Base-by-base conservation (phyloP, 208 protist species). In the Acanthamoeba pearcei region DNA sequence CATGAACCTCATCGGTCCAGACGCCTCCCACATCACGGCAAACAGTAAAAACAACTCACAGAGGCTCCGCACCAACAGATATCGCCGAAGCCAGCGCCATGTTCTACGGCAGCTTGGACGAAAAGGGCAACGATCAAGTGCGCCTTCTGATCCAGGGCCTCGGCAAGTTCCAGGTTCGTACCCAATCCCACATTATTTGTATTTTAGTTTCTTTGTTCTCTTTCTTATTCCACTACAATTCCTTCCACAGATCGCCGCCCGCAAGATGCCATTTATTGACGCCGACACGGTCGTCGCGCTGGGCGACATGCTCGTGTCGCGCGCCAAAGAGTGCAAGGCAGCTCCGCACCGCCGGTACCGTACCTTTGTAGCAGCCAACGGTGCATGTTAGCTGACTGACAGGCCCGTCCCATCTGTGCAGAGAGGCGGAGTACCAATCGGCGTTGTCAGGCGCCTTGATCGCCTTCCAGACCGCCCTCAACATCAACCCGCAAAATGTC, bases 1-100 rank as follows among this genome's bases (percentile, higher is more conserved):
- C 82, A 89, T 66, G 57, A 89, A 89, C 51, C 82, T 89, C 5
- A 89, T 89, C 49, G 82, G 82, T 89, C 22, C 0, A 55, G 12
- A 55, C 35, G n/a, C n/a, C 35, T 2, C 2, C 35, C 35, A 38
- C 35, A 38, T 38, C 35, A 38, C 35, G 35, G 35, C 0, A 38
- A 38, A 38, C 35, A 38, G 35, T 38, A 38, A 38, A 38, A 49
- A 49, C 2, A 5, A 49, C 42, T 49, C 42, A 49, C 42, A 49
- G 42, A 49, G 42, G 3, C 42, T 57, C 53, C 17, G 13, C 17
- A 12, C 15, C 17, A 13, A 19, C 70, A 80, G 70, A 80, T 51
- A 80, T 80, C n/a, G 70, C 70, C 70, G 70, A 80, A 49, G 70
- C 70, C 6, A 80, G 70, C 38, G 24, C 70, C 29, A 80, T 35